Percentiles rank a stretch among this genome's conserved stretches.
phyloP scores from a whole-genome alignment of 164 flowering plant species.

The Macadamia tetraphylla region DNA sequence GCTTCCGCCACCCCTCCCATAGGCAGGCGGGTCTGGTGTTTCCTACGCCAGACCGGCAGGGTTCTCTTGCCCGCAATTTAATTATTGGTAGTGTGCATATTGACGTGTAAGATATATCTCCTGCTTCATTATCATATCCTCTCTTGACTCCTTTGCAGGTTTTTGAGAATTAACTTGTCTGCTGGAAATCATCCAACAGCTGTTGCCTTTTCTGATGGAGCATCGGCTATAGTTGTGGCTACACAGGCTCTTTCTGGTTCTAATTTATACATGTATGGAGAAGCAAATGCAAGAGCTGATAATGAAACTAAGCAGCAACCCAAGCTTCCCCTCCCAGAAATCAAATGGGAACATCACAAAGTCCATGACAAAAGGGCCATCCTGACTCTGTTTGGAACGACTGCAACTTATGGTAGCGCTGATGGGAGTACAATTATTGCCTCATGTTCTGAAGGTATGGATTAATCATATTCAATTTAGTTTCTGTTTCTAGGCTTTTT shows the following conservation, averaged over 20 bases:
- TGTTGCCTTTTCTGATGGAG: conserved; percentile 69
- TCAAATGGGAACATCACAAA: conserved; percentile 92
- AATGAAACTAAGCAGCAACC: conserved; percentile 50
- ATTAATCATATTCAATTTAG: background rate
- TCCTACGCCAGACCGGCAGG: no score
- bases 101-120: background rate
- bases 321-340: conserved; percentile 84
- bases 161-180: conserved; percentile 77
- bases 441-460: conserved; percentile 90
- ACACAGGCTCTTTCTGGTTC: conserved; percentile 67
- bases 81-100: background rate
- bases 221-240: conserved; percentile 77
- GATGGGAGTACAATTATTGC: conserved; percentile 87
- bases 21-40: no score
- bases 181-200: conserved; percentile 86
- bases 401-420: conserved; percentile 80
- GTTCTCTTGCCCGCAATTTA: no score
- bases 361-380: conserved; percentile 67
- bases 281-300: conserved; percentile 44
- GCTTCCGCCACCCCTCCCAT: no score
- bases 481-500: background rate
- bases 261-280: conserved; percentile 80
- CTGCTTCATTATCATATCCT: conserved; percentile 1
- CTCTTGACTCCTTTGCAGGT: conserved; percentile 37
- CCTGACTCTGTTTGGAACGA: conserved; percentile 58